Percentiles rank a stretch among this genome's conserved stretches.
Evolutionary conservation across 805 yeast species (phyloP).

Genomic region (Kockiozyma suomiensis): DNA sequence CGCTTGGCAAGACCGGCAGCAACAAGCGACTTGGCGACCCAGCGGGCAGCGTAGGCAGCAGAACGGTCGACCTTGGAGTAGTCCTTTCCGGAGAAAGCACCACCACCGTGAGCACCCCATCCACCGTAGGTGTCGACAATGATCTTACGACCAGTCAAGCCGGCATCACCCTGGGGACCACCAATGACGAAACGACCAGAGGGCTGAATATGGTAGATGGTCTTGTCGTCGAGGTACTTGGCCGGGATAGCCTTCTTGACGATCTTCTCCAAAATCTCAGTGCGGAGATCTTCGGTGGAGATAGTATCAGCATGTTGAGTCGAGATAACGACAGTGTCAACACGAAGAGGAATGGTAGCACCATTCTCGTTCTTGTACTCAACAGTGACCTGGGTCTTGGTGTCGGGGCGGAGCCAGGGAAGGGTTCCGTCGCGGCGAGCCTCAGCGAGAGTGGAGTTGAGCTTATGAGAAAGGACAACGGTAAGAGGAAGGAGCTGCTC

Average conservation of each 20-base stretch:
- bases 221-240: conserved; percentile 87
- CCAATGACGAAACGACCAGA: conserved; percentile 99
- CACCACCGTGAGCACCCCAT: conserved; percentile 99
- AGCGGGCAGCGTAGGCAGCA: conserved; percentile 99
- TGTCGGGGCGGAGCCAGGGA: conserved; percentile 98
- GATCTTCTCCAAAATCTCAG: conserved; percentile 73
- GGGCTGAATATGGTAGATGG: conserved; percentile 98
- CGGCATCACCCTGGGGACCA: conserved; percentile 99
- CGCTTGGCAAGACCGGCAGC: conserved; percentile 94
- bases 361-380: conserved; percentile 94
- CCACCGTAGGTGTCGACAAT: conserved; percentile 99
- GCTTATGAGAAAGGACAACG: conserved; percentile 88
- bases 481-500: conserved; percentile 97
- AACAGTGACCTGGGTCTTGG: conserved; percentile 98
- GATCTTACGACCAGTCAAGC: conserved; percentile 98
- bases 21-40: conserved; percentile 99
- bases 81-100: conserved; percentile 99
- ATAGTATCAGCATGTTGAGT: conserved; percentile 98
- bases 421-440: conserved; percentile 96
- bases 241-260: conserved; percentile 92
- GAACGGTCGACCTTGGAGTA: conserved; percentile 99
- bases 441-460: conserved; percentile 93
- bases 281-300: conserved; percentile 88
- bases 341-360: conserved; percentile 93
- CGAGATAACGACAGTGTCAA: conserved; percentile 95